Conservation (phyloP, 768 basidiomycete genomes). For the Tephrocybe sp. region DNA sequence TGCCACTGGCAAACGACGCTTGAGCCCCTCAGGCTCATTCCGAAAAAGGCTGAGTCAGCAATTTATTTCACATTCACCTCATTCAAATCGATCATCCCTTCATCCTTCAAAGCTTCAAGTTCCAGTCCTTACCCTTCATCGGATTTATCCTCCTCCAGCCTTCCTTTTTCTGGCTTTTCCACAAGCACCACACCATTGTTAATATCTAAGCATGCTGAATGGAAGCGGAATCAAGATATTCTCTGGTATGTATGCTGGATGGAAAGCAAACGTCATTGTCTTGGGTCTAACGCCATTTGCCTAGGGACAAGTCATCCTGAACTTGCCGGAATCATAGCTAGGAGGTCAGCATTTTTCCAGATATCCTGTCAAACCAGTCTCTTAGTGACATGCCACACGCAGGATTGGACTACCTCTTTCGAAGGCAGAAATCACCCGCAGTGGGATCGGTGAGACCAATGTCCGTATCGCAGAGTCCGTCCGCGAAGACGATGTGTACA, state of each 20-base stretch:
- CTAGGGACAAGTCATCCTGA: constrained; percentile 94
- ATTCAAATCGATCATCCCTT: not conserved
- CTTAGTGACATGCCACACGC: constrained; percentile 21
- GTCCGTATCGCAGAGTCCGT: constrained; percentile 94
- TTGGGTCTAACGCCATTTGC: constrained; percentile 4
- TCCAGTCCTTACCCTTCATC: not conserved
- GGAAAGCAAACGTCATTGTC: not conserved
- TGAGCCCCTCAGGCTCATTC: too few relatives aligned
- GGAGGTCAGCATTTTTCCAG: constrained; percentile 57
- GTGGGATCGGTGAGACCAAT: constrained; percentile 87
- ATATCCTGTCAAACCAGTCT: constrained; percentile 15
- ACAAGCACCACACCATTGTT: constrained; percentile 4
- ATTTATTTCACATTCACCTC: constrained; percentile 5
- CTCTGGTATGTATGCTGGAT: constrained; percentile 35
- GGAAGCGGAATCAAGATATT: constrained; percentile 58
- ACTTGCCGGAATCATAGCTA: constrained; percentile 89
- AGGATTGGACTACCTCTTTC: constrained; percentile 90
- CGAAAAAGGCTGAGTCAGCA: constrained; percentile 13
- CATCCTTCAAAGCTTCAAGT: not conserved
- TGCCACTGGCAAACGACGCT: too few relatives aligned
- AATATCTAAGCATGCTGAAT: constrained; percentile 39
- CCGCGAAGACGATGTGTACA: constrained; percentile 97
- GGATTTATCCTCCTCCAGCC: not conserved
- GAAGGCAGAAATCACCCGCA: constrained; percentile 82
- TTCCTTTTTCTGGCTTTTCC: not conserved